Percentiles rank a stretch among this genome's conserved stretches.
phyloP scores from a whole-genome alignment of 192 early-diverging fungal genomes.

The Backusella morwellensis region DNA sequence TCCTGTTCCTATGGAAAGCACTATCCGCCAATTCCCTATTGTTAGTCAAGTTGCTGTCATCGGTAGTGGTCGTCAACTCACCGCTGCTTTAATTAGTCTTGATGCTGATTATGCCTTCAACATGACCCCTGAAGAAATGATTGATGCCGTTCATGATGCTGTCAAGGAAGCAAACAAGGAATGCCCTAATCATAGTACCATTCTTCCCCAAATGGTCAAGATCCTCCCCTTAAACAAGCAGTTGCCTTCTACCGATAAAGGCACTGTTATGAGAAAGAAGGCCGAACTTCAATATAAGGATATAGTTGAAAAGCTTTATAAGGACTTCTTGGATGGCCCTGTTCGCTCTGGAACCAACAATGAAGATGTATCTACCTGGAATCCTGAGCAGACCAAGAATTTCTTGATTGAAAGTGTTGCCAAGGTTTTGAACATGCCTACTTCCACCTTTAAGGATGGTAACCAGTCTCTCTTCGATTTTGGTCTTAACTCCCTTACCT shows the following conservation, averaged over 20 bases:
- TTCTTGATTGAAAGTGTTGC: slow-evolving; percentile 12
- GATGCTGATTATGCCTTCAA: neutral
- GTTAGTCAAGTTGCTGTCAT: slow-evolving; percentile 21
- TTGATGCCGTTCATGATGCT: slow-evolving; percentile 18
- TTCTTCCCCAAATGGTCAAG: slow-evolving; percentile 26
- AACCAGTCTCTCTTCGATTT: slow-evolving; percentile 26
- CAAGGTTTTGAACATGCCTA: slow-evolving; percentile 7
- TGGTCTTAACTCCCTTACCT: slow-evolving; percentile 28
- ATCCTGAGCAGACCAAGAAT: neutral
- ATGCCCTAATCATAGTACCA: slow-evolving; percentile 17
- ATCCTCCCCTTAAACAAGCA: slow-evolving; percentile 18
- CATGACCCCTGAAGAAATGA: slow-evolving; percentile 14
- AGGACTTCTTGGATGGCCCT: slow-evolving; percentile 29
- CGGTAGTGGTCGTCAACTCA: slow-evolving; percentile 15
- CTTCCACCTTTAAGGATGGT: slow-evolving; percentile 1
- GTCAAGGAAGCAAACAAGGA: slow-evolving; percentile 22
- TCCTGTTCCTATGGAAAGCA: slow-evolving; percentile 28
- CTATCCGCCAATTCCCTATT: slow-evolving; percentile 6
- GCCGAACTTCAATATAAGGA: slow-evolving; percentile 47
- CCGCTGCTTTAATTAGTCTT: slow-evolving; percentile 9
- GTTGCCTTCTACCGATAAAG: slow-evolving; percentile 30
- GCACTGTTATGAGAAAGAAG: slow-evolving; percentile 30
- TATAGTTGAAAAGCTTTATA: slow-evolving; percentile 56
- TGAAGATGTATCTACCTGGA: neutral
- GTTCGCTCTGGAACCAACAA: neutral